Base-by-base conservation (phyloP, 306 rosid genomes). In the Citrullus mucosospermus region DNA sequence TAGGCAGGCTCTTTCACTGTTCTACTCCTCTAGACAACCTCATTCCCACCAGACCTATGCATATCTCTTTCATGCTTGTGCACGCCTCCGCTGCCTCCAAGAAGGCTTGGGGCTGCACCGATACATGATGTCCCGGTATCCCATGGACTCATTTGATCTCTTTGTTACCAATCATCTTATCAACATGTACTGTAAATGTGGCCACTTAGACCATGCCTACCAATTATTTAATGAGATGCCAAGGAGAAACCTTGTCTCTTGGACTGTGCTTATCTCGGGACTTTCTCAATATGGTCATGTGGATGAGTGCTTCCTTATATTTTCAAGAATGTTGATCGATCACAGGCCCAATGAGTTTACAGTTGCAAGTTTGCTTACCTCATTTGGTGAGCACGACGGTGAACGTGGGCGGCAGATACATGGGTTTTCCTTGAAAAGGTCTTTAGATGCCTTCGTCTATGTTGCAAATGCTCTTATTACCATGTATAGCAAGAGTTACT, bases 401-500 rank as follows among this genome's bases (percentile, higher is more conserved):
- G 54, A 77, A 32, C 83, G 76, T 79, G 96, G 98, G n/a, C 81
- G 79, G 84, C 96, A 92, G 91, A 89, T 92, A 41, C 98, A 94
- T 62, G 92, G 91, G 4, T 82, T 88, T 81, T 96, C 90, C 80
- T 77, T 89, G 80, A 92, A 92, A 89, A 76, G 86, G 80, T 86
- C 88, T 73, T 80, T 90, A 87, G 96, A 94, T 85, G 78, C 86
- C 80, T 87, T 8, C 79, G 73, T 84, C 6, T 90, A 57, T 84
- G 98, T 92, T 83, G 90, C 86, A 17, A 90, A 92, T 86, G 88
- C 98, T 80, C 97, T 93, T 76, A 86, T 94, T 80, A 84, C 92
- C 32, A 89, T 92, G 97, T 94, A 92, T 54, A 85, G 93, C 78
- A 90, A 88, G 85, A 70, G 82, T 69, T 83, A 78, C 84, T 78